phyloP scores from a whole-genome alignment of 169 alveolate species.

The Cryptosporidium sp. region DNA sequence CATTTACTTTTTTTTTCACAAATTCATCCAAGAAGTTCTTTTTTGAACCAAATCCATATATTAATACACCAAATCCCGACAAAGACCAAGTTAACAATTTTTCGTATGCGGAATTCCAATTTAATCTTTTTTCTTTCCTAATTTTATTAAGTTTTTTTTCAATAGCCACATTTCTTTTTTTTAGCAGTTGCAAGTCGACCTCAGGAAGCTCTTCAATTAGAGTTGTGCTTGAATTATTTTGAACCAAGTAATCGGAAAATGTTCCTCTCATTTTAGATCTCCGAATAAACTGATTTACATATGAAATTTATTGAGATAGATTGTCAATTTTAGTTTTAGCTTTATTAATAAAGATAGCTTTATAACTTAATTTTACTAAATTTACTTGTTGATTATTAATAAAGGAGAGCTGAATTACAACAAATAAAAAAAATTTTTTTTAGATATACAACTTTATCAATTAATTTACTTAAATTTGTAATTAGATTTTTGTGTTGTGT shows the following conservation, averaged over 20 bases:
- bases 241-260: conserved; percentile 38
- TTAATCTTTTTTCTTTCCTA: not conserved
- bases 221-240: not conserved
- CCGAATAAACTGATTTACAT: not conserved
- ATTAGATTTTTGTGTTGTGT: not conserved
- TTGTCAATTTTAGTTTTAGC: not conserved
- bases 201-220: conserved; percentile 9
- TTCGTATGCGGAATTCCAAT: conserved; percentile 11
- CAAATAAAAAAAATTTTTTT: no score
- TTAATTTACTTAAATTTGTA: no score
- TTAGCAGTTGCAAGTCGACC: not conserved
- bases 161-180: not conserved
- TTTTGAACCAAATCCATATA: conserved; percentile 64
- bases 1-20: conserved; percentile 11
- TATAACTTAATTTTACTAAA: not conserved
- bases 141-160: not conserved
- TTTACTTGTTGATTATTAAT: not conserved
- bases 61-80: conserved; percentile 53
- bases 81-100: conserved; percentile 40
- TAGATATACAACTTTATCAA: not conserved
- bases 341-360: not conserved
- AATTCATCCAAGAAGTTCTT: conserved; percentile 35
- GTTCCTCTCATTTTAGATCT: conserved; percentile 23
- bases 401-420: not conserved
- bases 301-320: not conserved